Evolutionary conservation across 1,139 yeast species (phyloP).

Genomic region (Diutina rugosa): DNA sequence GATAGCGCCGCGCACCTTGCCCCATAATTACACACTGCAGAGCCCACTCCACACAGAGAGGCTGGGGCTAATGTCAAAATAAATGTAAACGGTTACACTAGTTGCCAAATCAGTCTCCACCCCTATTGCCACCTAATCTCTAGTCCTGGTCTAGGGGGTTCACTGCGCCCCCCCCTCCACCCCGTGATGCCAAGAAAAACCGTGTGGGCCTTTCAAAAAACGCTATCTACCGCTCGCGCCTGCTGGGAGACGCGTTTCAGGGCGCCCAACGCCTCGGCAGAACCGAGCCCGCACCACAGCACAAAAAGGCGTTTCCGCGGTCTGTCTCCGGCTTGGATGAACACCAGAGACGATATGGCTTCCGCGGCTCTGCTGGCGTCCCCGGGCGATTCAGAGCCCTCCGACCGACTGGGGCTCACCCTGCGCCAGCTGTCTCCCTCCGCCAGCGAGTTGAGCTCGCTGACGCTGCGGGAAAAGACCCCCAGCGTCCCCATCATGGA

Average conservation of each 20-base stretch:
- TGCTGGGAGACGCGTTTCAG: neutral
- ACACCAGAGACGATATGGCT: neutral
- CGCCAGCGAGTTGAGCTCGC: neutral
- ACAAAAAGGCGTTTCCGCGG: neutral
- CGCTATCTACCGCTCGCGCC: too few relatives aligned
- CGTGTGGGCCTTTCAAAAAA: neutral
- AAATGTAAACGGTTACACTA: too few relatives aligned
- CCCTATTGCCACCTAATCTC: too few relatives aligned
- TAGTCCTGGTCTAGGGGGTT: too few relatives aligned
- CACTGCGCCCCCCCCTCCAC: too few relatives aligned
- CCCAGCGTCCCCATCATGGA: neutral
- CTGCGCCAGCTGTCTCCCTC: neutral
- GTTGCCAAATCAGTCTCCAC: too few relatives aligned
- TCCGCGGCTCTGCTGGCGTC: neutral
- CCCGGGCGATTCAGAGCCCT: neutral
- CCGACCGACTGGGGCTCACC: neutral
- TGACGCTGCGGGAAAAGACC: neutral
- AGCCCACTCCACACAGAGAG: too few relatives aligned
- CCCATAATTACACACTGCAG: neutral
- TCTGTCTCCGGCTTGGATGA: neutral
- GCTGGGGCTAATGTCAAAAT: too few relatives aligned
- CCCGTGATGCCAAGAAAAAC: neutral
- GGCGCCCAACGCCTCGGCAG: neutral
- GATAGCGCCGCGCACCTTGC: neutral
- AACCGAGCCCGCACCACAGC: neutral